Evolutionary conservation across 2,329 filamentous ascomycete genomes (phyloP).

Genomic region (Chalaropsis thielavioides): DNA sequence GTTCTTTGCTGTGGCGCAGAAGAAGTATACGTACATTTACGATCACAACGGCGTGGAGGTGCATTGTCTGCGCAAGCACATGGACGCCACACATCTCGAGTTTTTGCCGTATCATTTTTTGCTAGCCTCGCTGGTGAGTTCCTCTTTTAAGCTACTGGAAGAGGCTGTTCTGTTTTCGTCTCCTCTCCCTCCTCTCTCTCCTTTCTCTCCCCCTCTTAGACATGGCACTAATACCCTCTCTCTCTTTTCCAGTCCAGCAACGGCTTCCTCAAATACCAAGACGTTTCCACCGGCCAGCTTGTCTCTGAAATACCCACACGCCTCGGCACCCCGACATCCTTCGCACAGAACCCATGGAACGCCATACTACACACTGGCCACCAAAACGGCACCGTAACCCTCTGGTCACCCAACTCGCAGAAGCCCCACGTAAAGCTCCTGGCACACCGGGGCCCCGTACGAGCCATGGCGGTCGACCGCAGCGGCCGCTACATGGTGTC

Average conservation of each 20-base stretch:
- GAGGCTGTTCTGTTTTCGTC: not conserved
- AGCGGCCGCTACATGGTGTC: conserved; percentile 94
- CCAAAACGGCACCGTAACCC: conserved; percentile 82
- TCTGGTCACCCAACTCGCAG: conserved; percentile 88
- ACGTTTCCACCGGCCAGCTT: conserved; percentile 82
- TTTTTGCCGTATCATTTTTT: conserved; percentile 95
- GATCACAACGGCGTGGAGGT: conserved; percentile 81
- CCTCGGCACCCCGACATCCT: conserved; percentile 66
- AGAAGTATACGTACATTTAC: conserved; percentile 95
- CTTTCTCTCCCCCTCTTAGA: not conserved
- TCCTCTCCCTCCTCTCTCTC: too few relatives aligned
- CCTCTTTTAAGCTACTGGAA: too few relatives aligned
- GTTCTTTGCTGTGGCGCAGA: conserved; percentile 87
- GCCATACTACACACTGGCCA: conserved; percentile 85
- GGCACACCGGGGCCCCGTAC: conserved; percentile 77
- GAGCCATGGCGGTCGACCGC: conserved; percentile 70
- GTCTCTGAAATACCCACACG: conserved; percentile 76
- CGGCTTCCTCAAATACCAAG: conserved; percentile 84
- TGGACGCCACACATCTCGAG: conserved; percentile 85
- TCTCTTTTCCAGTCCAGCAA: conserved; percentile 46
- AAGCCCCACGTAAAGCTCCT: conserved; percentile 83
- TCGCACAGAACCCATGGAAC: conserved; percentile 83
- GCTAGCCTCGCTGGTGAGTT: conserved; percentile 63
- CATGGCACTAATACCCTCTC: not conserved
- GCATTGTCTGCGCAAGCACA: conserved; percentile 78